Evolutionary conservation across 441 rosid species (phyloP).

Genomic region (Rhodomyrtus psidioides): DNA sequence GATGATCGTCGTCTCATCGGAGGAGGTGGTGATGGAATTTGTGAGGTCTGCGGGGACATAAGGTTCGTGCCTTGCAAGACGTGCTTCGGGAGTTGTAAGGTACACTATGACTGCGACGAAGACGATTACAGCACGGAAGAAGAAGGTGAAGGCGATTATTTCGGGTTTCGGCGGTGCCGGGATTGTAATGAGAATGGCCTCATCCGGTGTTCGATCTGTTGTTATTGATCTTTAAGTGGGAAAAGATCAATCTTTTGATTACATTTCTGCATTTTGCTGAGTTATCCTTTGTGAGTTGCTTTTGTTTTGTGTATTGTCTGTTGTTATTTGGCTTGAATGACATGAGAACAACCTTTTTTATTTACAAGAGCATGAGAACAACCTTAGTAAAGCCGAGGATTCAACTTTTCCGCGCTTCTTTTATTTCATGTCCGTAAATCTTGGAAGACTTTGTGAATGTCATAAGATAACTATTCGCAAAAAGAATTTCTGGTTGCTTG

Average conservation of each 20-base stretch:
- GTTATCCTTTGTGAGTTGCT: background rate
- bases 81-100: conserved; percentile 88
- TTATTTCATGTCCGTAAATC: background rate
- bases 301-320: background rate
- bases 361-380: background rate
- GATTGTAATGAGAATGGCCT: conserved; percentile 95
- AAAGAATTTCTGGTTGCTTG: background rate
- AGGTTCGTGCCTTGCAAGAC: conserved; percentile 86
- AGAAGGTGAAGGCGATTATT: conserved; percentile 27
- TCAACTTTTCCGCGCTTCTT: background rate
- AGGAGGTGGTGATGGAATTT: conserved; percentile 16
- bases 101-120: conserved; percentile 38
- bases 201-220: conserved; percentile 47
- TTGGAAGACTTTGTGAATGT: background rate
- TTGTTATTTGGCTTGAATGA: background rate
- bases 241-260: background rate
- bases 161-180: conserved; percentile 79
- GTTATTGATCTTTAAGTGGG: background rate
- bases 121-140: conserved; percentile 6
- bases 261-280: background rate
- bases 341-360: background rate
- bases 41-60: conserved; percentile 81
- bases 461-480: accelerated
- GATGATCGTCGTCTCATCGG: conserved; percentile 6
- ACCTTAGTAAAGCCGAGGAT: background rate